Evolutionary conservation across 345 rosid species (phyloP).

Genomic region (Psidium friedrichsthalianum): DNA sequence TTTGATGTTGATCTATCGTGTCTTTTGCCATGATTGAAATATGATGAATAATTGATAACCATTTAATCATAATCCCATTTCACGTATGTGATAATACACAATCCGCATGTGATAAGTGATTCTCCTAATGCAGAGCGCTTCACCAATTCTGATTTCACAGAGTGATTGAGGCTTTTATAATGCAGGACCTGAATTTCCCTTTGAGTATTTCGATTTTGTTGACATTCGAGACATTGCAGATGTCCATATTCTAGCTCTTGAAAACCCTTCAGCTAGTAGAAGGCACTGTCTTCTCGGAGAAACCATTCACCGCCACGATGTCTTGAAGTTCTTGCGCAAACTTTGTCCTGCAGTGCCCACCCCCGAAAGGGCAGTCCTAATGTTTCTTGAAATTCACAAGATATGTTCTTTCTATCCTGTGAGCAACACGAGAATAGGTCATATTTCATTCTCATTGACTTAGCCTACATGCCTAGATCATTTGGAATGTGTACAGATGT

Average conservation of each 20-base stretch:
- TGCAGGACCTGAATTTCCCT: slow-evolving; percentile 11
- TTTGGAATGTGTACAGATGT: slow-evolving; percentile 9
- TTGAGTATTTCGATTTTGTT: slow-evolving; percentile 15
- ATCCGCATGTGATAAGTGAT: background rate
- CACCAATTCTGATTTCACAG: background rate
- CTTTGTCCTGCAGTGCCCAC: slow-evolving; percentile 12
- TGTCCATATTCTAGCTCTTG: slow-evolving; percentile 46
- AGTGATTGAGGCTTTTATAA: background rate
- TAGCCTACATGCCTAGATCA: background rate
- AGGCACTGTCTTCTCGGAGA: slow-evolving; percentile 25
- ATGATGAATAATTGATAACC: background rate
- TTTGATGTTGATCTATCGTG: background rate
- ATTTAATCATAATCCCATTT: background rate
- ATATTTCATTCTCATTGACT: background rate
- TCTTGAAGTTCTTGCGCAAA: slow-evolving; percentile 3
- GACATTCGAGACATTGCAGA: slow-evolving; percentile 38
- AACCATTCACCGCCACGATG: background rate
- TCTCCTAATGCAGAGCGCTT: too few species aligned
- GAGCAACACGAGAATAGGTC: background rate
- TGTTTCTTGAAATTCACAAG: background rate
- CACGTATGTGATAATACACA: background rate
- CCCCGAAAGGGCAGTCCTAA: slow-evolving; percentile 9
- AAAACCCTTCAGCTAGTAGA: slow-evolving; percentile 32
- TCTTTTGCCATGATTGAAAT: background rate
- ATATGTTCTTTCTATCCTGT: background rate